phyloP scores from a whole-genome alignment of 306 rosid genomes.

The Quercus ilex region DNA sequence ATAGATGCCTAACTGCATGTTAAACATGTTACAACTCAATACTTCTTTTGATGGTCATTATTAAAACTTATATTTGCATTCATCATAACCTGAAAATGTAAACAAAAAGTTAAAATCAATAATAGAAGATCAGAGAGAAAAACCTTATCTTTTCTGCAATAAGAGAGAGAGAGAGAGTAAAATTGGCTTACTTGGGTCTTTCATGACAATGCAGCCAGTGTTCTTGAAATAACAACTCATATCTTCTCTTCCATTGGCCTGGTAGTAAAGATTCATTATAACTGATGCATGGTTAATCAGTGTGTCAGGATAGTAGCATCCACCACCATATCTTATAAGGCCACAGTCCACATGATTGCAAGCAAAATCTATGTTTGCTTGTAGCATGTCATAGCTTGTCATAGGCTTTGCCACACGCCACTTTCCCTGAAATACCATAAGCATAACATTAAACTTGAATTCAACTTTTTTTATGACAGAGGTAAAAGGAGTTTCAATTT shows the following conservation, averaged over 20 bases:
- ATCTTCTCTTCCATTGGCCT: neutral
- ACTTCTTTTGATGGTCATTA: too few species aligned
- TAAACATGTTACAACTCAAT: too few species aligned
- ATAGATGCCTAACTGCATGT: too few species aligned
- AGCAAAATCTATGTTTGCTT: constrained; percentile 10
- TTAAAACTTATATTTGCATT: too few species aligned
- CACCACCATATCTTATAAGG: constrained; percentile 2
- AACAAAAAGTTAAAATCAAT: too few species aligned
- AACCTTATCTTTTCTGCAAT: too few species aligned
- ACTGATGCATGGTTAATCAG: constrained; percentile 36
- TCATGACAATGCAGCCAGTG: constrained; percentile 18
- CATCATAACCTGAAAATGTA: too few species aligned
- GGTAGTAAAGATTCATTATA: constrained; percentile 46
- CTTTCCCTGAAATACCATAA: constrained; percentile 1
- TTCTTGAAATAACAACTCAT: constrained; percentile 33
- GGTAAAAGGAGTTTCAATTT: neutral
- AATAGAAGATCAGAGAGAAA: too few species aligned
- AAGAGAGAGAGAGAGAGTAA: constrained; percentile 18
- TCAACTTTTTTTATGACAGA: neutral
- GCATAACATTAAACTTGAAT: neutral
- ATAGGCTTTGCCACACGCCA: constrained; percentile 24
- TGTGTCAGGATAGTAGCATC: constrained; percentile 14
- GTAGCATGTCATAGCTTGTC: neutral
- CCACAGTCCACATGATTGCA: constrained; percentile 26
- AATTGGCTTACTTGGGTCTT: constrained; percentile 37